Percentiles rank a stretch among this genome's conserved stretches.
Conservation (phyloP, 352 stramenopile species). For the Phytophthora uliginosa region DNA sequence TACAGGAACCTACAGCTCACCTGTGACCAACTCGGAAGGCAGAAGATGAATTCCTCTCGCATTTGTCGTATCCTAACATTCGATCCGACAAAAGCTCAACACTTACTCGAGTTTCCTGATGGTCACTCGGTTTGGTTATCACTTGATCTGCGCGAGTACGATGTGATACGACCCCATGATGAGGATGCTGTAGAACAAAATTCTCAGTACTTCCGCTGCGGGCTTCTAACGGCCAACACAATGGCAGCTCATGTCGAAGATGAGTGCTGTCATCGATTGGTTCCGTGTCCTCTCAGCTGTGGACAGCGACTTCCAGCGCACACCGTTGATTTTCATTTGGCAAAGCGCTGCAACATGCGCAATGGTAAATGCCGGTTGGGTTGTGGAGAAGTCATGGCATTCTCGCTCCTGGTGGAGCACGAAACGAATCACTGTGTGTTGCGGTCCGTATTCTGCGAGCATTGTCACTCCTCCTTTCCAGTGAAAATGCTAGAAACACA, state of each 20-base stretch:
- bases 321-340: slow-evolving; percentile 50
- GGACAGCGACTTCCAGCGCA: slow-evolving; percentile 61
- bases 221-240: slow-evolving; percentile 7
- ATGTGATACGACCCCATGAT: slow-evolving; percentile 34
- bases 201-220: slow-evolving; percentile 26
- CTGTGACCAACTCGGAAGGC: neutral
- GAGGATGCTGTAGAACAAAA: neutral
- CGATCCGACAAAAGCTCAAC: slow-evolving; percentile 26
- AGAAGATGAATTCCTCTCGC: slow-evolving; percentile 20
- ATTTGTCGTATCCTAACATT: slow-evolving; percentile 63
- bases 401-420: slow-evolving; percentile 56
- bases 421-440: slow-evolving; percentile 59
- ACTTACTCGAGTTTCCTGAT: slow-evolving; percentile 70
- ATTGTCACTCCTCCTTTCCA: slow-evolving; percentile 54
- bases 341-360: slow-evolving; percentile 70
- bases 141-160: slow-evolving; percentile 53
- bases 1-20: slow-evolving; percentile 10
- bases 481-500: slow-evolving; percentile 45
- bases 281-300: slow-evolving; percentile 73
- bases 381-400: slow-evolving; percentile 61
- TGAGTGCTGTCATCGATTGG: slow-evolving; percentile 59
- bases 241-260: slow-evolving; percentile 37
- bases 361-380: slow-evolving; percentile 68
- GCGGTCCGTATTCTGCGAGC: slow-evolving; percentile 58
- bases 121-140: slow-evolving; percentile 59